Evolutionary conservation across 2,329 filamentous ascomycete species (phyloP).

Genomic region (Samsoniella hepiali): DNA sequence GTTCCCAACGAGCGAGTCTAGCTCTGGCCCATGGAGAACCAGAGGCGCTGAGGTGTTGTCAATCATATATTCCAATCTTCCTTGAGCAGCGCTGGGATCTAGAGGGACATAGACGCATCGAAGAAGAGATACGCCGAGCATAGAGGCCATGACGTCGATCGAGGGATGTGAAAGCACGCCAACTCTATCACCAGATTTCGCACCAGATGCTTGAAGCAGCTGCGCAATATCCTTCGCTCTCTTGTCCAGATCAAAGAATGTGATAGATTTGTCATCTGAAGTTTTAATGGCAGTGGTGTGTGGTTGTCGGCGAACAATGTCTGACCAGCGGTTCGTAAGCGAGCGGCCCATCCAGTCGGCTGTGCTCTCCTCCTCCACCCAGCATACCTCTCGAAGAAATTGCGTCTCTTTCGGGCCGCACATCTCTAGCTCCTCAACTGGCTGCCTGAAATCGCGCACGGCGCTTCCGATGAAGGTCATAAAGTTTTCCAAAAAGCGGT

Average conservation of each 20-base stretch:
- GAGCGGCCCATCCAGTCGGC: neutral
- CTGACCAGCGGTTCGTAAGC: neutral
- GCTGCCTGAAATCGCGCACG: conserved; percentile 8
- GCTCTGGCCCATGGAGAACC: neutral
- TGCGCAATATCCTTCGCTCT: neutral
- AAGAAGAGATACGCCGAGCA: neutral
- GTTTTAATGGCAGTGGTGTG: neutral
- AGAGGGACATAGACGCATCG: conserved; percentile 11
- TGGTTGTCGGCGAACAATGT: neutral
- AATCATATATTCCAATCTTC: conserved; percentile 5
- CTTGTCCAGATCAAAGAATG: neutral
- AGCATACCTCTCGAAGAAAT: conserved; percentile 3
- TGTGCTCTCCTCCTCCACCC: conserved; percentile 1
- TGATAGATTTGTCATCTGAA: neutral
- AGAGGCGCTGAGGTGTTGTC: neutral
- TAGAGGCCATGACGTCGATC: conserved; percentile 8
- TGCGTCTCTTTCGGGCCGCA: conserved; percentile 1
- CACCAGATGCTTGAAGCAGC: neutral
- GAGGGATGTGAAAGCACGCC: conserved; percentile 8
- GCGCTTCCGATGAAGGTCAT: conserved; percentile 3
- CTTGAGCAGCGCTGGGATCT: conserved; percentile 3
- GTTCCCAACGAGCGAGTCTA: neutral
- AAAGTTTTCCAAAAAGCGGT: conserved; percentile 11
- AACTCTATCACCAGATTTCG: neutral
- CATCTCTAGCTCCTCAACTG: conserved; percentile 7